Percentiles rank a stretch among this genome's conserved stretches.
Conservation (phyloP, 2,329 filamentous ascomycete genomes). For the Botryotinia narcissicola region DNA sequence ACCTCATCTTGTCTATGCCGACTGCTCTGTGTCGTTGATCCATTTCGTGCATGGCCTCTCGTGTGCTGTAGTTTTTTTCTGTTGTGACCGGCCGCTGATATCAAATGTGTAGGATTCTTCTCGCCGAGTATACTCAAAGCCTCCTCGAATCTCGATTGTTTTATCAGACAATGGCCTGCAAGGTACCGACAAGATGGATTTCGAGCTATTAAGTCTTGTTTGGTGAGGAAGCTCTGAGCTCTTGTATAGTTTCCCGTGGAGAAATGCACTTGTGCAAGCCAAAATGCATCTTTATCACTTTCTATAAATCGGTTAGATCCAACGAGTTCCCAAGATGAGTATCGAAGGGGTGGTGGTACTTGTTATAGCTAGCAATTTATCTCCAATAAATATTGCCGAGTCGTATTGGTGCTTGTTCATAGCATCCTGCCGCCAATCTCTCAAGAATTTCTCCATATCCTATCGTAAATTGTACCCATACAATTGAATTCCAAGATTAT, state of each 20-base stretch:
- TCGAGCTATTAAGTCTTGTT: constrained; percentile 76
- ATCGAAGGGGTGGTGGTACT: constrained; percentile 52
- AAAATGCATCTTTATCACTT: constrained; percentile 91
- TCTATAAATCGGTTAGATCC: constrained; percentile 51
- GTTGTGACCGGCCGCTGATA: constrained; percentile 60
- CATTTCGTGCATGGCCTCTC: constrained; percentile 51
- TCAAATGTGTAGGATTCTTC: constrained; percentile 87
- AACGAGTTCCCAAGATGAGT: constrained; percentile 1
- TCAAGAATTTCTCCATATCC: constrained; percentile 88
- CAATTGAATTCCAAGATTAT: not conserved
- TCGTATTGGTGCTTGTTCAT: constrained; percentile 96
- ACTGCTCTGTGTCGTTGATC: constrained; percentile 46
- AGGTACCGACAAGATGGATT: constrained; percentile 90
- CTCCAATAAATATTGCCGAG: constrained; percentile 92
- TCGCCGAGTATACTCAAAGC: constrained; percentile 84
- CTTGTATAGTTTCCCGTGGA: constrained; percentile 91
- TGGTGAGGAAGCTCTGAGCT: constrained; percentile 79
- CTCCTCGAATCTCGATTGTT: constrained; percentile 86
- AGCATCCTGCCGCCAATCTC: constrained; percentile 93
- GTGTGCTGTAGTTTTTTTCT: constrained; percentile 69
- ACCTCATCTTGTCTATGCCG: constrained; percentile 33
- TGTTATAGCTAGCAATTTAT: constrained; percentile 92
- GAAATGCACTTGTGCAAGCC: constrained; percentile 98
- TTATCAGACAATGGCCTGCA: constrained; percentile 89
- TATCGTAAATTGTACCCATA: not conserved